A percentile compares a stretch with the other conserved stretches of the same genome.
Evolutionary conservation across 2,329 filamentous ascomycete species (phyloP).

Genomic region (Aspergillus udagawae): DNA sequence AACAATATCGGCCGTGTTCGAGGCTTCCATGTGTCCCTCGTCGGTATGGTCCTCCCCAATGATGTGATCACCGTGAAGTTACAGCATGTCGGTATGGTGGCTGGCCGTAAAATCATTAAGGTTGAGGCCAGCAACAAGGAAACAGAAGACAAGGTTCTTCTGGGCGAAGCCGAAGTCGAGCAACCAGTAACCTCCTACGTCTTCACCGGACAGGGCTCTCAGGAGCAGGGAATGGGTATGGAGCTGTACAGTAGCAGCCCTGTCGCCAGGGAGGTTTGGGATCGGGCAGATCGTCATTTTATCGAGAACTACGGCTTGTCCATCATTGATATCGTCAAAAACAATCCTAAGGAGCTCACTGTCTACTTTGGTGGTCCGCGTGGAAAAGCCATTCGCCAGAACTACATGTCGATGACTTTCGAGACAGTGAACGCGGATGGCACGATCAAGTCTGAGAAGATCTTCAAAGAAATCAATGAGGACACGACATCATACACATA

Average conservation of each 20-base stretch:
- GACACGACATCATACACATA: constrained; percentile 95
- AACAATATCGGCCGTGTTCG: constrained; percentile 97
- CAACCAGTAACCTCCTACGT: constrained; percentile 96
- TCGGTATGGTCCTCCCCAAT: constrained; percentile 98
- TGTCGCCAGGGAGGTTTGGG: constrained; percentile 97
- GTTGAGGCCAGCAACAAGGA: constrained; percentile 95
- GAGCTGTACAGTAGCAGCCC: constrained; percentile 90
- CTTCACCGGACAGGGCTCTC: constrained; percentile 96
- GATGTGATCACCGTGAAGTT: constrained; percentile 93
- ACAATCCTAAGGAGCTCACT: constrained; percentile 98
- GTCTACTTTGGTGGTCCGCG: constrained; percentile 96
- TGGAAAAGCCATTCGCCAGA: constrained; percentile 94
- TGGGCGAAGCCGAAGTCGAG: constrained; percentile 95
- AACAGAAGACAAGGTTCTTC: constrained; percentile 90
- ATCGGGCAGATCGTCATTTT: constrained; percentile 94
- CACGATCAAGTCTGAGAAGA: constrained; percentile 94
- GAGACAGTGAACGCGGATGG: constrained; percentile 94
- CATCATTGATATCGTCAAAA: constrained; percentile 98
- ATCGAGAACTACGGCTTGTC: constrained; percentile 98
- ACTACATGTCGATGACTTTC: constrained; percentile 99
- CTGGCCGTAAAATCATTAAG: constrained; percentile 98
- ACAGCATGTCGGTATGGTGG: constrained; percentile 95
- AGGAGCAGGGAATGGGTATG: constrained; percentile 99
- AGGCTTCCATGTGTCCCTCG: constrained; percentile 92
- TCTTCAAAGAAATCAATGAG: constrained; percentile 97